Evolutionary conservation across 441 rosid species (phyloP).

Genomic region (Croton laevigatus): DNA sequence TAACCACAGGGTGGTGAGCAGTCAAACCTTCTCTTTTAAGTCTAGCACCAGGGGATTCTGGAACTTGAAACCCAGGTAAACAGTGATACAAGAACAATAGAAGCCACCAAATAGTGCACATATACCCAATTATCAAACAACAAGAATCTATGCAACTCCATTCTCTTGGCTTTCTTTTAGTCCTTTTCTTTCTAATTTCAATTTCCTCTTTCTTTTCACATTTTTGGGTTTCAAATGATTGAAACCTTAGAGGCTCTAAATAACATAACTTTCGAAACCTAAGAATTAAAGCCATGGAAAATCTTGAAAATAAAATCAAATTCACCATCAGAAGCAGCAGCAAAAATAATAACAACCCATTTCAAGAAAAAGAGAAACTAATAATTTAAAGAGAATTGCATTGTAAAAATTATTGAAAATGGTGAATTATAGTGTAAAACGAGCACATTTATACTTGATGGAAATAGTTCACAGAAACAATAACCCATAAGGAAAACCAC

Average conservation of each 20-base stretch:
- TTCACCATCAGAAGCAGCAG: constrained; percentile 18
- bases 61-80: constrained; percentile 42
- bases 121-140: constrained; percentile 52
- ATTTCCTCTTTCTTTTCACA: constrained; percentile 26
- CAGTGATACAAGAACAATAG: constrained; percentile 46
- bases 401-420: not conserved
- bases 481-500: constrained; percentile 18
- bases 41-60: constrained; percentile 50
- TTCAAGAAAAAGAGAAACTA: not conserved
- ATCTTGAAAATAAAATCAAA: not conserved
- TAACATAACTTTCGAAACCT: constrained; percentile 44
- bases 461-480: not conserved
- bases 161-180: constrained; percentile 21
- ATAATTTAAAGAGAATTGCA: not conserved
- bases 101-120: constrained; percentile 59
- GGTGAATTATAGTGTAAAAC: not conserved
- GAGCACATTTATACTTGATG: not conserved
- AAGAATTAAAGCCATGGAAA: constrained; percentile 39
- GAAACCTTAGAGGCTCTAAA: constrained; percentile 30
- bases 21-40: constrained; percentile 47
- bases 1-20: constrained; percentile 59
- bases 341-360: constrained; percentile 19
- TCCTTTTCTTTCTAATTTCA: constrained; percentile 22
- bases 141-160: constrained; percentile 49
- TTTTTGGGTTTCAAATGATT: constrained; percentile 27